Percentiles rank a stretch among this genome's conserved stretches.
These are phyloP conservation scores for Phytophthora tubulina DNA, from an alignment of 352 stramenopile species.

Conservation along the genomic window DNA sequence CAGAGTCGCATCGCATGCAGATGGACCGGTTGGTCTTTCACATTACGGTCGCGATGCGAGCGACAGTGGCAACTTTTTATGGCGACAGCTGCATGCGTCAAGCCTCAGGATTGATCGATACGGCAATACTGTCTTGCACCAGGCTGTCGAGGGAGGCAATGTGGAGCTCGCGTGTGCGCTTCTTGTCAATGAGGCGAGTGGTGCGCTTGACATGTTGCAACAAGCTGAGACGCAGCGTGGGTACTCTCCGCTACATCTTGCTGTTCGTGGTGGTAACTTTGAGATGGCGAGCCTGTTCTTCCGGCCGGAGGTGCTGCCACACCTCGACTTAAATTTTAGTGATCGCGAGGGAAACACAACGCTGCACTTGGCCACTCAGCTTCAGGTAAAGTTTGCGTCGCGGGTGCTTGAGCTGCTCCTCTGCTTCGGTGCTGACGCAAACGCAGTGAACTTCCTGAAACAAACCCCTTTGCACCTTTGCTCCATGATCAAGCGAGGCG, in stretches of 20 bases:
- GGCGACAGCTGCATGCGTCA: slow-evolving; percentile 33
- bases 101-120: slow-evolving; percentile 58
- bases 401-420: slow-evolving; percentile 76
- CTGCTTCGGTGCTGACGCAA: slow-evolving; percentile 71
- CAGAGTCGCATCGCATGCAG: slow-evolving; percentile 18
- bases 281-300: slow-evolving; percentile 84
- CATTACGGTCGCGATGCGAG: slow-evolving; percentile 17
- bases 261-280: slow-evolving; percentile 62
- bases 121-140: slow-evolving; percentile 68
- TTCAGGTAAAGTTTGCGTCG: slow-evolving; percentile 69
- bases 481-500: slow-evolving; percentile 70
- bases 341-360: slow-evolving; percentile 81
- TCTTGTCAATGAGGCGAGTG: slow-evolving; percentile 51
- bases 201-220: slow-evolving; percentile 59
- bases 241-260: slow-evolving; percentile 72
- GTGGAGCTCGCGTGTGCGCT: slow-evolving; percentile 62
- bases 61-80: slow-evolving; percentile 18
- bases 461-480: slow-evolving; percentile 82
- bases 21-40: slow-evolving; percentile 1
- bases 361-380: slow-evolving; percentile 70
- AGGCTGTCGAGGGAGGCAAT: slow-evolving; percentile 50
- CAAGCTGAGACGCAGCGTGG: slow-evolving; percentile 64
- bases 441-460: slow-evolving; percentile 73
- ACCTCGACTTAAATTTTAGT: slow-evolving; percentile 68
- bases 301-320: slow-evolving; percentile 73